Conservation (phyloP, 768 basidiomycete genomes). For the Boletellus ananiceps region DNA sequence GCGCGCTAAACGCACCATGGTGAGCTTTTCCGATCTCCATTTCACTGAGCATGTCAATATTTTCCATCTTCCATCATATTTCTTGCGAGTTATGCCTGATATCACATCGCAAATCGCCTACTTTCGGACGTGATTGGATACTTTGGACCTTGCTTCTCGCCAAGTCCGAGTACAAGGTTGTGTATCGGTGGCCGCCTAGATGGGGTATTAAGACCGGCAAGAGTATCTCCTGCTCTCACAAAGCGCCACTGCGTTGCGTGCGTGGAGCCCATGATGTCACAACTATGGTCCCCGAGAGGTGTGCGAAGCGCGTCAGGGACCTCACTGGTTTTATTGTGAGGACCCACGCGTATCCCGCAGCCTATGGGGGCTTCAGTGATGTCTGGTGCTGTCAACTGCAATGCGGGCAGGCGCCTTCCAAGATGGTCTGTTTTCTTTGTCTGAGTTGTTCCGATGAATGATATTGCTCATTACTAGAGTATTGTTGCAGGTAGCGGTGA, state of each 20-base stretch:
- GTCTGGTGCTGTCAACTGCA: conserved; percentile 23
- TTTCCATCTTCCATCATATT: neutral
- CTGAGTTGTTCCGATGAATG: neutral
- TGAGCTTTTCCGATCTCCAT: neutral
- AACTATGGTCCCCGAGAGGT: neutral
- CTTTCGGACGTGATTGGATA: too few relatives aligned
- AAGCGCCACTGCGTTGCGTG: neutral
- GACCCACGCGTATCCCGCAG: conserved; percentile 18
- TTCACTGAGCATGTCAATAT: neutral
- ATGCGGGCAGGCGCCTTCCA: neutral
- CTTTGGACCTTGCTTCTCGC: too few relatives aligned
- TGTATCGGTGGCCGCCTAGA: neutral
- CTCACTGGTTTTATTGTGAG: conserved; percentile 19
- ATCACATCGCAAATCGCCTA: too few relatives aligned
- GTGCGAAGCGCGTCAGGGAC: neutral
- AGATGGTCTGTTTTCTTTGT: conserved; percentile 10
- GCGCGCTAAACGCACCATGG: neutral
- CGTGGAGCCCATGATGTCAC: neutral
- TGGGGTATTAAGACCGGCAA: conserved; percentile 5
- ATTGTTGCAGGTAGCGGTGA: conserved; percentile 23
- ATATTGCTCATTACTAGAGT: neutral
- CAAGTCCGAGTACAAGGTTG: neutral
- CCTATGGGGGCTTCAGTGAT: conserved; percentile 29
- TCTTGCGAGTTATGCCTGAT: neutral
- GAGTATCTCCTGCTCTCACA: neutral